Evolutionary conservation across 805 yeast species (phyloP).

Genomic region (Candida takata): DNA sequence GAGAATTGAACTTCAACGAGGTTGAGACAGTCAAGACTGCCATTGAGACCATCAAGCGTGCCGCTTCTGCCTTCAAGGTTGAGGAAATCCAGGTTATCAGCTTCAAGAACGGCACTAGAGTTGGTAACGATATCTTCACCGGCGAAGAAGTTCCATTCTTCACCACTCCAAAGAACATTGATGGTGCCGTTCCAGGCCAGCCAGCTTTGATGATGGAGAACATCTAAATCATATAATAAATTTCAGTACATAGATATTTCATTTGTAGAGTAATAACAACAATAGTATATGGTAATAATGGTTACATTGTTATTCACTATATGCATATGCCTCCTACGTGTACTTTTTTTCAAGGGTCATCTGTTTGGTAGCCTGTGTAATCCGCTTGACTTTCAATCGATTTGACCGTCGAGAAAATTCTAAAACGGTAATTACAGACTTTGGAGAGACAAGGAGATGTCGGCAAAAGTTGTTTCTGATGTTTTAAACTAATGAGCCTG

Average conservation of each 20-base stretch:
- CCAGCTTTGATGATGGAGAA: conserved; percentile 82
- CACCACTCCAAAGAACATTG: conserved; percentile 58
- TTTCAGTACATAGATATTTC: not conserved
- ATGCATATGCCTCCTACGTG: no score
- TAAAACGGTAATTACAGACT: no score
- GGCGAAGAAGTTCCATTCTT: conserved; percentile 66
- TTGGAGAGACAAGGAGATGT: no score
- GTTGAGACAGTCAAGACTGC: conserved; percentile 53
- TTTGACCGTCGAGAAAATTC: no score
- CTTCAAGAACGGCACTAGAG: conserved; percentile 54
- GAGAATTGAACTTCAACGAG: conserved; percentile 83
- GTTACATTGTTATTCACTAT: no score
- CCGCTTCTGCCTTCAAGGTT: conserved; percentile 55
- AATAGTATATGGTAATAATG: no score
- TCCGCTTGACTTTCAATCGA: no score
- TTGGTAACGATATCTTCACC: conserved; percentile 60
- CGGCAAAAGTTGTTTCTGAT: no score
- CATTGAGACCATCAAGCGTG: conserved; percentile 48
- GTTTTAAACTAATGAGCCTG: no score
- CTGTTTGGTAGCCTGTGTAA: no score
- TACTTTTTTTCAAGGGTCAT: no score
- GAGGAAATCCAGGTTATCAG: conserved; percentile 52
- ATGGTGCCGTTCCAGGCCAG: conserved; percentile 83
- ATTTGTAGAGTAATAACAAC: not conserved
- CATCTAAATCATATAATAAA: conserved; percentile 24